Base-by-base conservation (phyloP, 106 monocot genomes). In the Iris macrosiphon region DNA sequence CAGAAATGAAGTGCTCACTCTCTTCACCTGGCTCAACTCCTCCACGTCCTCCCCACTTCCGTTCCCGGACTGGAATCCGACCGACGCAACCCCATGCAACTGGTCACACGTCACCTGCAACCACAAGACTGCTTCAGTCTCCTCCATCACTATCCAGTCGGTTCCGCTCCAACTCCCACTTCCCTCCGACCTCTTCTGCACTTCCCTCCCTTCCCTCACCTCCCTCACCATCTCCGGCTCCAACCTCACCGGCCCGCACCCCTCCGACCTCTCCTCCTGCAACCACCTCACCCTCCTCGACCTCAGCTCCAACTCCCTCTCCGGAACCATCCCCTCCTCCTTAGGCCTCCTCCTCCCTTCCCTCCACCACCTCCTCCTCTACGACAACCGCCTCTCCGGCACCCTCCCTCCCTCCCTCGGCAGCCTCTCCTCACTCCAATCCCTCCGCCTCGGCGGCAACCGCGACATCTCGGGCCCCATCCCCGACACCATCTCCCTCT, bases 381-480 rank as follows among this genome's bases (percentile, higher is more conserved):
- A 51, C 63, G 95, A 96, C 72, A 96, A 96, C 57, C 73, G 64
- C 44, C 74, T 96, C 47, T 66, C 74, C 35, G 95, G 89, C 9
- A 17, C 52, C 23, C 18, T 96, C 13, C 89, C 95, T 0, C 39
- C 55, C 18, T 63, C 78, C 31, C 58, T 96, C 22, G 82, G 85
- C 45, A 63, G 76, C 15, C 77, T 85, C 35, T 18, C 74, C 6
- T 17, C 48, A 16, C 68, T 96, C 28, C 74, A 86, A 31, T 49
- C 74, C 42, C 66, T 96, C 14, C 84, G 95, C 23, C 37, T 55
- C 61, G 95, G 95, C 3, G 95, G 95, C 25, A 96, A 96, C 69
- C 72, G 55, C 7, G 89, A 85, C 59, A 33, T 96, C 45, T 63
- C 64, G 31, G 95, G 95, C 0, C 55, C 48, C 11, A 83, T 96